phyloP scores from a whole-genome alignment of 306 rosid genomes.

The Prunus dulcis region DNA sequence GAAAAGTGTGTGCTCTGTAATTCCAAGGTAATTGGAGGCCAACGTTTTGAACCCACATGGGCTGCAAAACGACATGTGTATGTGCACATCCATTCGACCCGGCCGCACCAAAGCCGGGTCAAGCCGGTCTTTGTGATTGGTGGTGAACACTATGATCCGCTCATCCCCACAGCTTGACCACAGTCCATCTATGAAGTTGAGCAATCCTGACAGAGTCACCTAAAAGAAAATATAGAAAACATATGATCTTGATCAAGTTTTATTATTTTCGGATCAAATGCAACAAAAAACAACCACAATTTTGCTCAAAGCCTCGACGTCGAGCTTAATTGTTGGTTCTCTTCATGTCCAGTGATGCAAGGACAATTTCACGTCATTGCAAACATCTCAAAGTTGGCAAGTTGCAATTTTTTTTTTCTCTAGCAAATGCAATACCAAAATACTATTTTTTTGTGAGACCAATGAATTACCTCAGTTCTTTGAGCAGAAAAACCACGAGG shows the following conservation, averaged over 20 bases:
- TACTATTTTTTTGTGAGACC: too few relatives aligned
- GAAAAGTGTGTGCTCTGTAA: slow-evolving; percentile 21
- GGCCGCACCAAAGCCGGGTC: slow-evolving; percentile 35
- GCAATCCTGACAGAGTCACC: slow-evolving; percentile 31
- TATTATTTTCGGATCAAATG: too few relatives aligned
- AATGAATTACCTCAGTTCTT: not conserved
- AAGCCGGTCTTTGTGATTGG: slow-evolving; percentile 24
- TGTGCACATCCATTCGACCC: slow-evolving; percentile 36
- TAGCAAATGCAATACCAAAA: too few relatives aligned
- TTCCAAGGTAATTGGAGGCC: slow-evolving; percentile 21
- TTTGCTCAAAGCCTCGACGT: too few relatives aligned
- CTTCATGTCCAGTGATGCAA: too few relatives aligned
- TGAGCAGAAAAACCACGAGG: not conserved
- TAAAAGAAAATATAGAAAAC: too few relatives aligned
- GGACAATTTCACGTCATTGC: too few relatives aligned
- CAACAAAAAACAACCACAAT: too few relatives aligned
- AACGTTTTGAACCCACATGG: slow-evolving; percentile 25
- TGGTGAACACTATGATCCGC: slow-evolving; percentile 36
- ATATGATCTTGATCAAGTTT: too few relatives aligned
- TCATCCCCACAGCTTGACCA: slow-evolving; percentile 41
- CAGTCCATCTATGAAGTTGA: slow-evolving; percentile 33
- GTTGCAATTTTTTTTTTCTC: too few relatives aligned
- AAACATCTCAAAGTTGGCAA: too few relatives aligned
- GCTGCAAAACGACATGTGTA: slow-evolving; percentile 33
- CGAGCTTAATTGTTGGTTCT: too few relatives aligned